A percentile compares a stretch with the other conserved stretches of the same genome.
Conservation (phyloP, 2,329 filamentous ascomycete genomes). For the Metarhizium robertsii region DNA sequence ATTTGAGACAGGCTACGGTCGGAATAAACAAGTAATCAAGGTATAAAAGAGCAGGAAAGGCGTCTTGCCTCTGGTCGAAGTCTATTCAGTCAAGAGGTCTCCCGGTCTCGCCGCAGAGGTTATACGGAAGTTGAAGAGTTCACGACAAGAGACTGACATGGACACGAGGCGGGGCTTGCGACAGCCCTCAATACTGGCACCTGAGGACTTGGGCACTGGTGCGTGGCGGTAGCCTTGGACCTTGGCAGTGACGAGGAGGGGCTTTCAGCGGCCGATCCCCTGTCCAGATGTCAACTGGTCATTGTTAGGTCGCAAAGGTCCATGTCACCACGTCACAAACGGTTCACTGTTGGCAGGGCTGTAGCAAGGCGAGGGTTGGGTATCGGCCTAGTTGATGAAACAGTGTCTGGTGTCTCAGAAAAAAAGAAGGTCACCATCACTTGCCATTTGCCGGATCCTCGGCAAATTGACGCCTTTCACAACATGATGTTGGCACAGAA, state of each 20-base stretch:
- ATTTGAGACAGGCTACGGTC: background rate
- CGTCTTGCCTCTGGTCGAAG: background rate
- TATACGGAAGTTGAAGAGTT: background rate
- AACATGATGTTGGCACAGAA: too few species aligned
- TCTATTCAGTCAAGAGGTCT: background rate
- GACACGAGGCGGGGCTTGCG: slow-evolving; percentile 11
- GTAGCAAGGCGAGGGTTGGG: background rate
- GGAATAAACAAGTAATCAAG: background rate
- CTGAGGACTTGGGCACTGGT: too few species aligned
- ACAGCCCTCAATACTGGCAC: background rate
- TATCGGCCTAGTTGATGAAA: background rate
- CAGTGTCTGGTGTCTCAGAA: background rate
- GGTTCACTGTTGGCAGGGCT: background rate
- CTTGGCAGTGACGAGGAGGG: too few species aligned
- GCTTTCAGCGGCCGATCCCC: too few species aligned
- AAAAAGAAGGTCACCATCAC: too few species aligned
- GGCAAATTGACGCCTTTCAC: too few species aligned
- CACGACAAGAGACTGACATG: background rate
- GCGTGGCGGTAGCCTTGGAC: background rate
- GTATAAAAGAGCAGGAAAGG: background rate
- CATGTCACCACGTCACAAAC: background rate
- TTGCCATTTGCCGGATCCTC: too few species aligned
- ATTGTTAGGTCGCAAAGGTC: background rate
- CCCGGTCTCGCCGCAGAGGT: background rate
- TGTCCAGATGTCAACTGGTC: too few species aligned